phyloP scores from a whole-genome alignment of 768 basidiomycete genomes.

The Pulveroboletus sp. region DNA sequence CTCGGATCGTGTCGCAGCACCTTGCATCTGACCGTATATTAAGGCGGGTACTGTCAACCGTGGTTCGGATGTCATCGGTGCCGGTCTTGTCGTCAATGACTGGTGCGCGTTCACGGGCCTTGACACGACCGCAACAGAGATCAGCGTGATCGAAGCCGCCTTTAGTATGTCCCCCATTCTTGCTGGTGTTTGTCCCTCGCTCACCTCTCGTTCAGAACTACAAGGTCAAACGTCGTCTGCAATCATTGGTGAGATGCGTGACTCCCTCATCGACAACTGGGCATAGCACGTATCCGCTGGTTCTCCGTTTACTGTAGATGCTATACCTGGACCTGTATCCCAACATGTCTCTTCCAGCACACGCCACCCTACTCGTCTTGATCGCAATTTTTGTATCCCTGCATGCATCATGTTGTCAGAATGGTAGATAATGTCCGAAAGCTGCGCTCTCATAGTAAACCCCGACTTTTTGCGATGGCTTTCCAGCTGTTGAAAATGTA shows the following conservation, averaged over 20 bases:
- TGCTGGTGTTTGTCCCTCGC: neutral
- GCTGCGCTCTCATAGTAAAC: conserved; percentile 34
- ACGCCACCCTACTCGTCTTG: conserved; percentile 2
- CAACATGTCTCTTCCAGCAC: neutral
- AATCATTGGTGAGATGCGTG: conserved; percentile 88
- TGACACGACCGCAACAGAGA: conserved; percentile 99
- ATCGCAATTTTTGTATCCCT: conserved; percentile 19
- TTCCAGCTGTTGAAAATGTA: conserved; percentile 68
- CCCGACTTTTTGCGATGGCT: conserved; percentile 66
- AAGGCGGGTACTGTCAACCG: conserved; percentile 98
- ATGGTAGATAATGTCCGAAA: conserved; percentile 10
- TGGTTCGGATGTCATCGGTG: conserved; percentile 96
- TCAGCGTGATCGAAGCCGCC: conserved; percentile 94
- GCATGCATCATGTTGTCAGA: conserved; percentile 12
- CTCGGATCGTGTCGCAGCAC: neutral
- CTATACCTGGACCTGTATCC: conserved; percentile 8
- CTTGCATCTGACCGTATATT: neutral
- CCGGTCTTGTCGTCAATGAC: conserved; percentile 96
- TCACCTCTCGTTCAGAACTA: conserved; percentile 50
- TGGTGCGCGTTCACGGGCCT: conserved; percentile 99
- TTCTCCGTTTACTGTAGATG: neutral
- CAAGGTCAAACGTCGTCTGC: conserved; percentile 80
- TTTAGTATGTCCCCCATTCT: conserved; percentile 66
- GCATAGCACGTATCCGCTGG: conserved; percentile 44
- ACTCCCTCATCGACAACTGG: conserved; percentile 89